These are phyloP conservation scores for Helichrysum umbraculigerum DNA, from an alignment of 129 eudicot species.

Conservation along the genomic window DNA sequence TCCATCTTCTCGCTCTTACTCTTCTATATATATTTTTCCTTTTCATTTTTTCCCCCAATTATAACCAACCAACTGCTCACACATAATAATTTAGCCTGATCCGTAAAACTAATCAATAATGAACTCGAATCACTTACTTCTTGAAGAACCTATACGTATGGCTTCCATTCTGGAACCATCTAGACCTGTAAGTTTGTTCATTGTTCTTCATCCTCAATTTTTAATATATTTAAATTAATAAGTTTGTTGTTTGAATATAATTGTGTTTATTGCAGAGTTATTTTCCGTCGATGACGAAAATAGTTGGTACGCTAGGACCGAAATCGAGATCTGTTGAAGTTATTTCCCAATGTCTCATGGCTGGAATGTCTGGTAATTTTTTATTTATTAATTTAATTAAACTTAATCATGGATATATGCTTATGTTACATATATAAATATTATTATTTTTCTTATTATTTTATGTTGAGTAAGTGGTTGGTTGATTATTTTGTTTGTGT, in stretches of 20 bases:
- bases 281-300: constrained; percentile 90
- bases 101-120: constrained; percentile 23
- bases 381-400: not conserved
- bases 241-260: not conserved
- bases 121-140: constrained; percentile 67
- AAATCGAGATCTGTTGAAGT: constrained; percentile 82
- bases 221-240: not conserved
- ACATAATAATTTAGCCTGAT: not conserved
- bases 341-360: constrained; percentile 71
- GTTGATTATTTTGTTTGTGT: not conserved
- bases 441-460: not conserved
- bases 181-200: constrained; percentile 46
- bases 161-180: constrained; percentile 83
- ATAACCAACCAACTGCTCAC: not conserved
- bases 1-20: not conserved
- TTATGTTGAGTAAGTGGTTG: constrained; percentile 11
- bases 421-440: too few species aligned
- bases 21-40: not conserved
- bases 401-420: constrained; percentile 21
- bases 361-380: constrained; percentile 87
- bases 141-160: constrained; percentile 81
- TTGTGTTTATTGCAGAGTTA: constrained; percentile 46
- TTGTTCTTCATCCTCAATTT: not conserved
- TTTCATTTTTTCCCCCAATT: constrained; percentile 16
- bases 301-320: constrained; percentile 81